These are phyloP conservation scores for Fusarium sp. DNA, from an alignment of 2,329 filamentous ascomycete genomes.

Conservation along the genomic window DNA sequence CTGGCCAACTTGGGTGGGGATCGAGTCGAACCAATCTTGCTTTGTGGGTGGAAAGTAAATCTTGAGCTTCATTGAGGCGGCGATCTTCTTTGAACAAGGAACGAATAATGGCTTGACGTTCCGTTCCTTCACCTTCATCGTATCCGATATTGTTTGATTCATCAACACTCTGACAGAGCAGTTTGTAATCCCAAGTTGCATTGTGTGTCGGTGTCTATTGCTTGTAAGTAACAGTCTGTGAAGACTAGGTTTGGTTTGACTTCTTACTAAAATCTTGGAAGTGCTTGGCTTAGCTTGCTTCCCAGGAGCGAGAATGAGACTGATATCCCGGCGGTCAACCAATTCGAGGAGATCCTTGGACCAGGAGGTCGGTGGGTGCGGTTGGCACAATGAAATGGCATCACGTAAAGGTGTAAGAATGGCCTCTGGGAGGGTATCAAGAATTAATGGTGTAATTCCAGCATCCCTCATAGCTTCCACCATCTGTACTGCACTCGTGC, in stretches of 20 bases:
- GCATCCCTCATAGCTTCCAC: constrained; percentile 79
- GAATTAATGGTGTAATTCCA: constrained; percentile 70
- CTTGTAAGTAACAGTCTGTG: constrained; percentile 37
- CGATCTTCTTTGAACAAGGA: constrained; percentile 92
- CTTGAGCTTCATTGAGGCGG: constrained; percentile 85
- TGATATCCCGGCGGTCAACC: constrained; percentile 84
- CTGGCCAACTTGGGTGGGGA: constrained; percentile 79
- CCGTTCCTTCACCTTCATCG: constrained; percentile 83
- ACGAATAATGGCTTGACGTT: constrained; percentile 83
- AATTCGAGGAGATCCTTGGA: constrained; percentile 74
- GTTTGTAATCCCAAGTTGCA: constrained; percentile 77
- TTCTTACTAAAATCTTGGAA: constrained; percentile 55
- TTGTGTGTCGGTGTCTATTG: constrained; percentile 69
- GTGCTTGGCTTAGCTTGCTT: constrained; percentile 45
- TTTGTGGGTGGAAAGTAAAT: constrained; percentile 85
- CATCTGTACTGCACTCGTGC: constrained; percentile 66
- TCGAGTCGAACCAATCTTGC: constrained; percentile 81
- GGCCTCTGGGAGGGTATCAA: constrained; percentile 87
- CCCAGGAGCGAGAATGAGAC: constrained; percentile 65
- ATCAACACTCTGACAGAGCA: constrained; percentile 76
- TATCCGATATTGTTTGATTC: constrained; percentile 67
- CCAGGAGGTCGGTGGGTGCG: constrained; percentile 83
- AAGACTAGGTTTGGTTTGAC: background rate
- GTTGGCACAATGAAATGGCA: constrained; percentile 83
- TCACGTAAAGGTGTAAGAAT: constrained; percentile 84